These are phyloP conservation scores for Silene uniflora DNA, from an alignment of 148 eudicot genomes.

Conservation along the genomic window DNA sequence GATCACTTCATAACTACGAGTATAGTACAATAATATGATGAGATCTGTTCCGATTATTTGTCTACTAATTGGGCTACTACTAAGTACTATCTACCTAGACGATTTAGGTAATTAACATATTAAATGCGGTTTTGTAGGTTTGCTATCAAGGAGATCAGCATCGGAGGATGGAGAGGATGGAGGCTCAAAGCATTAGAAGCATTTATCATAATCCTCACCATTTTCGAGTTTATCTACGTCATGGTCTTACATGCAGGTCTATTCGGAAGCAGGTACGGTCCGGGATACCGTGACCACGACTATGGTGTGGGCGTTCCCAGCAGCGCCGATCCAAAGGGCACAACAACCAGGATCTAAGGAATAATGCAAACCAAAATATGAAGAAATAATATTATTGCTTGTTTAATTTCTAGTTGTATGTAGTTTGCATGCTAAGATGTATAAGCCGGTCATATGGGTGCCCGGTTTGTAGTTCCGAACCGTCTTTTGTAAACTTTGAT, in stretches of 20 bases:
- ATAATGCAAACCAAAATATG: too few relatives aligned
- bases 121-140: constrained; percentile 34
- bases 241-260: constrained; percentile 57
- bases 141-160: constrained; percentile 69
- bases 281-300: constrained; percentile 38
- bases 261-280: constrained; percentile 35
- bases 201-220: constrained; percentile 44
- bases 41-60: too few relatives aligned
- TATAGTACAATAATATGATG: too few relatives aligned
- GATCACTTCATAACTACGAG: too few relatives aligned
- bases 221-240: constrained; percentile 53
- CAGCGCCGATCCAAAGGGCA: constrained; percentile 21
- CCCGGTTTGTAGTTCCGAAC: not conserved
- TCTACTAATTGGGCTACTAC: too few relatives aligned
- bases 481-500: not conserved
- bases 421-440: not conserved
- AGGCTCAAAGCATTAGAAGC: constrained; percentile 63
- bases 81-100: too few relatives aligned
- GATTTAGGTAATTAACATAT: too few relatives aligned
- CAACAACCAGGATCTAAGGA: constrained; percentile 14
- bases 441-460: not conserved
- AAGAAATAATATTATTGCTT: too few relatives aligned
- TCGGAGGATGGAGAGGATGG: constrained; percentile 79
- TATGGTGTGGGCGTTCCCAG: constrained; percentile 23
- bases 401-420: constrained; percentile 2